Conservation (phyloP, 768 basidiomycete species). For the Xerocomellus amylosporus region DNA sequence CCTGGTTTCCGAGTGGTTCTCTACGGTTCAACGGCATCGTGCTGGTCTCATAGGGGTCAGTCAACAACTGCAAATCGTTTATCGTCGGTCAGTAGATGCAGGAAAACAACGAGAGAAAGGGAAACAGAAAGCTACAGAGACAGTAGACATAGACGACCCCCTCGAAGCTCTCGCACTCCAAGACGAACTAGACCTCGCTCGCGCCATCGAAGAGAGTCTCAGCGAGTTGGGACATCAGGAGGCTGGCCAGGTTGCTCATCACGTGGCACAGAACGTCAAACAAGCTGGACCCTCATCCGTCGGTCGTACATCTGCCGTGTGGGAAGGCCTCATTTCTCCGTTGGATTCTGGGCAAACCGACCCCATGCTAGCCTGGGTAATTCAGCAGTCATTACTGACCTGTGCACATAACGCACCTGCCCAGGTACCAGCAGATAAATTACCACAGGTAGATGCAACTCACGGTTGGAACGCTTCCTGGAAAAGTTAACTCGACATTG, state of each 20-base stretch:
- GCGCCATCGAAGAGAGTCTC: constrained; percentile 49
- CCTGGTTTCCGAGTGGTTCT: constrained; percentile 34
- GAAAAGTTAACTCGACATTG: background rate
- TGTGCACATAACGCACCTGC: constrained; percentile 9
- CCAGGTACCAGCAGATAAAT: background rate
- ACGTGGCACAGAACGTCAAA: constrained; percentile 4
- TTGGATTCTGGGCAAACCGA: constrained; percentile 9
- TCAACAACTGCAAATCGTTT: constrained; percentile 39
- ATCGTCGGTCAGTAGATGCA: constrained; percentile 29
- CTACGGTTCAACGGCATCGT: constrained; percentile 18
- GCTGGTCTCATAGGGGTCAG: constrained; percentile 32
- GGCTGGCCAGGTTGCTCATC: constrained; percentile 3
- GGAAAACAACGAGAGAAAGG: background rate
- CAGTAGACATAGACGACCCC: constrained; percentile 7
- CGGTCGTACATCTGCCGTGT: constrained; percentile 1
- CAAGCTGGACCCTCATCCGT: constrained; percentile 4
- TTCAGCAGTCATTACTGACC: constrained; percentile 27
- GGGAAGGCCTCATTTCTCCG: constrained; percentile 10
- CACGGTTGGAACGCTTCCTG: constrained; percentile 10
- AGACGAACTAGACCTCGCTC: constrained; percentile 44
- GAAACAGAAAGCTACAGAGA: constrained; percentile 1
- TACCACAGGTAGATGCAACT: background rate
- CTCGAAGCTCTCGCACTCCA: constrained; percentile 19
- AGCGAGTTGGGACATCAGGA: constrained; percentile 17
- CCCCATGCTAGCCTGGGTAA: constrained; percentile 28